Percentiles rank a stretch among this genome's conserved stretches.
Evolutionary conservation across 2,329 filamentous ascomycete genomes (phyloP).

Genomic region (Ceratocystis huliohia): DNA sequence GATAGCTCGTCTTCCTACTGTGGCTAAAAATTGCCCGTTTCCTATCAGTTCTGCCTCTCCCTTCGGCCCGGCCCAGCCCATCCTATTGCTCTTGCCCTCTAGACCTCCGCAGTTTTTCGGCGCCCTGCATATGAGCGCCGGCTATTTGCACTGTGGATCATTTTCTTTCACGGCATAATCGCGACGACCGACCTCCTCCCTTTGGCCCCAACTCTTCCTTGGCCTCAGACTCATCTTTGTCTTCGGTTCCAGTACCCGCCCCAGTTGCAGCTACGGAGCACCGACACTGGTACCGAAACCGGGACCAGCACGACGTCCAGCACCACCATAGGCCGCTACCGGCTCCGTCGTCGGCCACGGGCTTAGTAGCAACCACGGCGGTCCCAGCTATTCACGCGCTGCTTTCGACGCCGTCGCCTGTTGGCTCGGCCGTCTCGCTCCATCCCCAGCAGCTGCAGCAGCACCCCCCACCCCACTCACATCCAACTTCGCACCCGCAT

Average conservation of each 20-base stretch:
- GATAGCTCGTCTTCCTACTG: background rate
- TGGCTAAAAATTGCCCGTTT: background rate
- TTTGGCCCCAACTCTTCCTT: constrained; percentile 14
- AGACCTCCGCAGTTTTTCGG: constrained; percentile 16
- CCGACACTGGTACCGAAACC: background rate
- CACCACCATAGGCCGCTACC: background rate
- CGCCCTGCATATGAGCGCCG: constrained; percentile 22
- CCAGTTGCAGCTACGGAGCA: constrained; percentile 8
- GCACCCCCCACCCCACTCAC: constrained; percentile 1
- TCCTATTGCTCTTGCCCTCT: background rate
- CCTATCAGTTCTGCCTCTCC: background rate
- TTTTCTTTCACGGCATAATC: constrained; percentile 20
- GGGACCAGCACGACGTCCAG: background rate
- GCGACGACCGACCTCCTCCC: constrained; percentile 20
- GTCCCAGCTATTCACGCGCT: constrained; percentile 13
- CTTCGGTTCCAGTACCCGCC: background rate
- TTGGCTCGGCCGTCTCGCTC: constrained; percentile 15
- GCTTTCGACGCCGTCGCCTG: constrained; percentile 18
- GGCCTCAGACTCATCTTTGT: too few species aligned
- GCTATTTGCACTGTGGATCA: constrained; percentile 15
- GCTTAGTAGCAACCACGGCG: constrained; percentile 14
- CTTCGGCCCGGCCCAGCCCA: background rate
- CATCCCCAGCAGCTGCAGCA: constrained; percentile 17
- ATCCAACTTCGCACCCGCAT: background rate
- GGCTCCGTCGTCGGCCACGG: constrained; percentile 10